Evolutionary conservation across 148 eudicot species (phyloP).

Genomic region (Rhododendron molle): DNA sequence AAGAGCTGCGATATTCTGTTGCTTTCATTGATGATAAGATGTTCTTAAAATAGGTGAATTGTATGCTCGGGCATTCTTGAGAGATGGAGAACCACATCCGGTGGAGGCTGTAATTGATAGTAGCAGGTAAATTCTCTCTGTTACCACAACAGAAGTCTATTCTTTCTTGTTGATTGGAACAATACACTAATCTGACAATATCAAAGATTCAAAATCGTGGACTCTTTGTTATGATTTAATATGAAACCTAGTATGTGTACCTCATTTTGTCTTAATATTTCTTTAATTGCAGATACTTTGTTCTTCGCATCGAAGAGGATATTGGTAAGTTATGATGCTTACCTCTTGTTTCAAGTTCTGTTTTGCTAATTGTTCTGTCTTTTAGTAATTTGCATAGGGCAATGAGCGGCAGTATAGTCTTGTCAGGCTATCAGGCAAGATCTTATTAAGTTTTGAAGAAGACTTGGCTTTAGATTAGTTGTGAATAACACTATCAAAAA

Average conservation of each 20-base stretch:
- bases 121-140: slow-evolving; percentile 65
- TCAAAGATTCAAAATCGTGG: background rate
- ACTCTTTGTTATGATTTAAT: background rate
- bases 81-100: slow-evolving; percentile 94
- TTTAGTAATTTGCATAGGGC: background rate
- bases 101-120: slow-evolving; percentile 97
- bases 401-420: background rate
- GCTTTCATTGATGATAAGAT: slow-evolving; percentile 1
- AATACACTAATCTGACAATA: background rate
- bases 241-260: background rate
- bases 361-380: background rate
- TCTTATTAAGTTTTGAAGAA: background rate
- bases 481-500: background rate
- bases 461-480: background rate
- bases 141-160: too few species aligned
- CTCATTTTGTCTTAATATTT: slow-evolving; percentile 4
- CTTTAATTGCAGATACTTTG: slow-evolving; percentile 77
- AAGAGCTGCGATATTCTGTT: background rate
- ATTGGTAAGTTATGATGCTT: slow-evolving; percentile 44
- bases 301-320: slow-evolving; percentile 90
- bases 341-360: background rate
- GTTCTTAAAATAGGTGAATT: slow-evolving; percentile 55
- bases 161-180: background rate
- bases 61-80: slow-evolving; percentile 90
- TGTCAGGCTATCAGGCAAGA: background rate